Evolutionary conservation across 176 grass and related monocot species (phyloP).

Genomic region (Oryza coarctata): DNA sequence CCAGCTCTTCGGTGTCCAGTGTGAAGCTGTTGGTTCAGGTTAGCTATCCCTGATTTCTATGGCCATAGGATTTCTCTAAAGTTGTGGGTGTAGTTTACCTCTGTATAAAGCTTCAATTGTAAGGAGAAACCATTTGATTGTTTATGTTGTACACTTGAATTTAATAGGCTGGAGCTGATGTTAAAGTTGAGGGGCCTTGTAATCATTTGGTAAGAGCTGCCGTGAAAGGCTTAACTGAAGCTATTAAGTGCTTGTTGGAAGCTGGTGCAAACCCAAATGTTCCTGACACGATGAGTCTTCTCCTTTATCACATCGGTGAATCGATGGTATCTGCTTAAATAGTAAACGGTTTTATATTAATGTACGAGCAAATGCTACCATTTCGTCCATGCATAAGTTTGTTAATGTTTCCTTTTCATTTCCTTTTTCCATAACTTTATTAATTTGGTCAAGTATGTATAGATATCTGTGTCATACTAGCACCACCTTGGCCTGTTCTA

Average conservation of each 20-base stretch:
- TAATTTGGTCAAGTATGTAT: neutral
- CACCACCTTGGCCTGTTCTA: neutral
- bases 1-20: constrained; percentile 11
- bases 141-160: neutral
- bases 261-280: constrained; percentile 29
- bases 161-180: constrained; percentile 35
- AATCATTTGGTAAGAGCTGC: constrained; percentile 27
- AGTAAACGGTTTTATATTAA: neutral
- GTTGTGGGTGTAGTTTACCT: neutral
- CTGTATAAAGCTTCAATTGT: neutral
- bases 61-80: neutral
- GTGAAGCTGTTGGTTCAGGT: constrained; percentile 45
- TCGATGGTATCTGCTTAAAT: neutral
- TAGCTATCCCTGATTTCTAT: neutral
- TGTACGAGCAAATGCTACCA: neutral
- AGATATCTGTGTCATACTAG: neutral
- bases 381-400: neutral
- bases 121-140: neutral
- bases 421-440: too few species aligned
- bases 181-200: neutral
- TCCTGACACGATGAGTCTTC: constrained; percentile 23
- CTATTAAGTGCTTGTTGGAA: constrained; percentile 37
- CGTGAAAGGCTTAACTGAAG: constrained; percentile 34
- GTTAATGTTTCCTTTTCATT: neutral
- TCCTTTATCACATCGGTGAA: neutral